phyloP scores from a whole-genome alignment of 805 yeast genomes.

The Saccharomycopsis oosterbeekiorum region DNA sequence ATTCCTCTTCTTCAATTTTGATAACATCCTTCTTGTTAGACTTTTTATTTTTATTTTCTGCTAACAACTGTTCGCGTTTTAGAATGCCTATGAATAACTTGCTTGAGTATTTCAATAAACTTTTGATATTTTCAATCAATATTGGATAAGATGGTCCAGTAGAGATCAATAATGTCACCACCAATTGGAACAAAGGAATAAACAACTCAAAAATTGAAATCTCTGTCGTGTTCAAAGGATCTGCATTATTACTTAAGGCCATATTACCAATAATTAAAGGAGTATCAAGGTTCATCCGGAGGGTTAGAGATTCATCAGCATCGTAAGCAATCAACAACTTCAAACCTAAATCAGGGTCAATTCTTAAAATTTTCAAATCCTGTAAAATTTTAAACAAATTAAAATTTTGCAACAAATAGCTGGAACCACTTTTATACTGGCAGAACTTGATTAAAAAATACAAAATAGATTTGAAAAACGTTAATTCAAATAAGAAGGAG shows the following conservation, averaged over 20 bases:
- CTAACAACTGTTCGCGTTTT: conserved; percentile 41
- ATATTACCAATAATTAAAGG: conserved; percentile 32
- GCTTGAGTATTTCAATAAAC: conserved; percentile 41
- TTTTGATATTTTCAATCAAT: conserved; percentile 43
- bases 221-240: conserved; percentile 8
- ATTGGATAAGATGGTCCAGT: conserved; percentile 68
- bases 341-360: conserved; percentile 77
- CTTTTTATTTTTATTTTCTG: conserved; percentile 17
- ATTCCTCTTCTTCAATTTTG: conserved; percentile 28
- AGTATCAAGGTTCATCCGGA: conserved; percentile 40
- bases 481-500: conserved; percentile 57
- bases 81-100: conserved; percentile 51
- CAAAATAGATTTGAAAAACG: conserved; percentile 64
- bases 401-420: conserved; percentile 53
- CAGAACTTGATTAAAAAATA: conserved; percentile 66
- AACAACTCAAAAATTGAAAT: conserved; percentile 58
- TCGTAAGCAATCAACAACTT: conserved; percentile 34
- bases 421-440: conserved; percentile 69
- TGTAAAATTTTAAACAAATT: conserved; percentile 58
- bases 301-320: conserved; percentile 21
- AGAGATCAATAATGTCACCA: conserved; percentile 56
- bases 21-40: conserved; percentile 23
- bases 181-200: conserved; percentile 64
- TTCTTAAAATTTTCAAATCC: conserved; percentile 43
- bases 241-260: conserved; percentile 20